These are phyloP conservation scores for Lentinus tigrinus DNA, from an alignment of 768 basidiomycete species.

Conservation along the genomic window DNA sequence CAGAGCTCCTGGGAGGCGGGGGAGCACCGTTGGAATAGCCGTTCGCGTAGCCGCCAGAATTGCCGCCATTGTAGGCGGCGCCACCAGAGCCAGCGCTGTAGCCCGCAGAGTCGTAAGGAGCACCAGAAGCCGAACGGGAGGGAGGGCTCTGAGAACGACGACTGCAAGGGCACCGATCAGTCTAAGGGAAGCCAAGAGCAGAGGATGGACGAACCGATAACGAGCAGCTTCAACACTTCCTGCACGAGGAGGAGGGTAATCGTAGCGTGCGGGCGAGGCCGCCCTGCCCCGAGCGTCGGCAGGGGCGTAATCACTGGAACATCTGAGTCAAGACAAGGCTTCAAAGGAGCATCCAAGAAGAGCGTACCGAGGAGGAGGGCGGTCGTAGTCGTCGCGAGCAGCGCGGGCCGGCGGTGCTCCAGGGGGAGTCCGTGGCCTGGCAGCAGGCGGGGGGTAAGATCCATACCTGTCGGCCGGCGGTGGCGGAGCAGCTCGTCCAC, in stretches of 20 bases:
- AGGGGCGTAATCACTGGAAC: slow-evolving; percentile 55
- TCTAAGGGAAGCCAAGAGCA: neutral
- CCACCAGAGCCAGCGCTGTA: slow-evolving; percentile 37
- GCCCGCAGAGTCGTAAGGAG: slow-evolving; percentile 47
- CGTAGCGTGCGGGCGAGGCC: slow-evolving; percentile 44
- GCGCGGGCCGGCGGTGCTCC: slow-evolving; percentile 50
- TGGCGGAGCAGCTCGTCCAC: slow-evolving; percentile 38
- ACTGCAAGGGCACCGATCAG: slow-evolving; percentile 31
- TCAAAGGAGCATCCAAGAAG: neutral
- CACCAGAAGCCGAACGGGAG: slow-evolving; percentile 41
- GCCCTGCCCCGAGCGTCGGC: slow-evolving; percentile 49
- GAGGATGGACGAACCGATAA: slow-evolving; percentile 33
- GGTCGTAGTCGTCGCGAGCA: slow-evolving; percentile 64
- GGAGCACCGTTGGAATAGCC: slow-evolving; percentile 46
- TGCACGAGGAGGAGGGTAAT: slow-evolving; percentile 46
- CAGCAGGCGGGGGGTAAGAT: slow-evolving; percentile 45
- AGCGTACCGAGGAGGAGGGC: slow-evolving; percentile 55
- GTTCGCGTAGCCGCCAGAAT: slow-evolving; percentile 37
- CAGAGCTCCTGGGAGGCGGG: slow-evolving; percentile 30
- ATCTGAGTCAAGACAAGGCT: neutral
- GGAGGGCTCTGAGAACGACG: slow-evolving; percentile 76
- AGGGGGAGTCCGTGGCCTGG: slow-evolving; percentile 53
- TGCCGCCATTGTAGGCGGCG: slow-evolving; percentile 23
- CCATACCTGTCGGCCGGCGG: slow-evolving; percentile 40
- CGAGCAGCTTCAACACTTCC: slow-evolving; percentile 33